Evolutionary conservation across 2,329 filamentous ascomycete species (phyloP), one percentile per base, ranked within the genome.

Genomic region (Cyphellophora attinorum): DNA sequence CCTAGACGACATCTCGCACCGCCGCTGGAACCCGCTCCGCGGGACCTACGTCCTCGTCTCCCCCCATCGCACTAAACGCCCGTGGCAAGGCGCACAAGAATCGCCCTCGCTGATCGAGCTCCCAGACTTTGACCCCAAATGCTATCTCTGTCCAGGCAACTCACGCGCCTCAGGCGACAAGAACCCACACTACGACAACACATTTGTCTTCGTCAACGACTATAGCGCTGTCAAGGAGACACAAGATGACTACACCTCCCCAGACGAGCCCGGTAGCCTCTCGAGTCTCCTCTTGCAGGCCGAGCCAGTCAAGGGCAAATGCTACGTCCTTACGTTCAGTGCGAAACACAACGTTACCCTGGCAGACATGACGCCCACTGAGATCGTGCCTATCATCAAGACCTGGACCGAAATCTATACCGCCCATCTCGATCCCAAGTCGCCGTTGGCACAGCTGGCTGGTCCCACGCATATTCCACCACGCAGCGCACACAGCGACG

Each of bases 151-250:
- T 54, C 91, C 91, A 1, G 77, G 86, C 23, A 98, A 98, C 57
- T 70, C 81, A 46, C 80, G 91, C 37, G 91, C 91, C 3, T 78
- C 85, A 50, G 91, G 91, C 36, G 85, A 91, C 52, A 57, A 60
- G 40, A 98, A 98, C 52, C 89, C 91, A 1, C 68, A 82, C 35
- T 98, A 96, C 55, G 71, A 82, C 34, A 76, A 76, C 51, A 93
- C 86, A 0, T 96, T 93, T 56, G 81, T 89, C 25, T 98, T 98
- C 53, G 82, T 96, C 48, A 98, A 98, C 53, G 91, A 98, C 58
- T 98, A 91, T 61, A 93, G 85, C 52, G 91, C 91, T 2, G 89
- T 98, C 33, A 95, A 94, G 62, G 88, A 95, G 61, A 71, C 83
- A 44, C 91, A 98, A 59, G 78, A 80, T 18, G 78, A 84, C 31